Evolutionary conservation across 2,329 filamentous ascomycete genomes (phyloP).

Genomic region (Colletotrichum tofieldiae): DNA sequence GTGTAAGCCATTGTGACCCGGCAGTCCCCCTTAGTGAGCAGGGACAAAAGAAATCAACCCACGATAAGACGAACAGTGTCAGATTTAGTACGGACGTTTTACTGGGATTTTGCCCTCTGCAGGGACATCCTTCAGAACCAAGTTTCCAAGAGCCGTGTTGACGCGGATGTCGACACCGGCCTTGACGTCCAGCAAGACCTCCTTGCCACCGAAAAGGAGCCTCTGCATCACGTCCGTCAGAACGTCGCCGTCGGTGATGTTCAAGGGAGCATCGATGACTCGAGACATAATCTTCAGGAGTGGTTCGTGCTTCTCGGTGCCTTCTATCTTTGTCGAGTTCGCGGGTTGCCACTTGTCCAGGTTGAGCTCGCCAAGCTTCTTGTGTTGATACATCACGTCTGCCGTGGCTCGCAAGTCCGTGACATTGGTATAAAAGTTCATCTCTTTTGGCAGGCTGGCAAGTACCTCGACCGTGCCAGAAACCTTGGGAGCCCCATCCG

Average conservation of each 20-base stretch:
- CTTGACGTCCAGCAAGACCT: constrained; percentile 81
- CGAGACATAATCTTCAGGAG: constrained; percentile 81
- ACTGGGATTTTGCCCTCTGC: constrained; percentile 89
- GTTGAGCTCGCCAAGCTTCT: constrained; percentile 86
- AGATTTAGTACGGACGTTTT: constrained; percentile 87
- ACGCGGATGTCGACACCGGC: constrained; percentile 89
- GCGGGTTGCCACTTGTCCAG: constrained; percentile 87
- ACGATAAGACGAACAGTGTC: constrained; percentile 57
- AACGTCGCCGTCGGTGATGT: constrained; percentile 84
- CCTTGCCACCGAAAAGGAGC: constrained; percentile 81
- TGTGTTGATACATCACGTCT: constrained; percentile 83
- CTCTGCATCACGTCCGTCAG: constrained; percentile 87
- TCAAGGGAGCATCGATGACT: constrained; percentile 84
- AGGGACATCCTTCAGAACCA: constrained; percentile 87
- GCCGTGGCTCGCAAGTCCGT: constrained; percentile 82
- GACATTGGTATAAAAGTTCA: constrained; percentile 89
- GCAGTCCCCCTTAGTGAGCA: constrained; percentile 18
- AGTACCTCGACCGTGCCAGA: constrained; percentile 88
- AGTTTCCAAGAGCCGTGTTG: constrained; percentile 83
- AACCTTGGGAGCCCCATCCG: constrained; percentile 81
- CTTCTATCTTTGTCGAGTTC: constrained; percentile 80
- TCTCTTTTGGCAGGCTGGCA: constrained; percentile 84
- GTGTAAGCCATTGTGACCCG: constrained; percentile 52
- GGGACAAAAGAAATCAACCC: constrained; percentile 39
- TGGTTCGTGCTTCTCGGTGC: constrained; percentile 70